phyloP scores from a whole-genome alignment of 1,139 yeast species.

The Lizanozyma gosingica region DNA sequence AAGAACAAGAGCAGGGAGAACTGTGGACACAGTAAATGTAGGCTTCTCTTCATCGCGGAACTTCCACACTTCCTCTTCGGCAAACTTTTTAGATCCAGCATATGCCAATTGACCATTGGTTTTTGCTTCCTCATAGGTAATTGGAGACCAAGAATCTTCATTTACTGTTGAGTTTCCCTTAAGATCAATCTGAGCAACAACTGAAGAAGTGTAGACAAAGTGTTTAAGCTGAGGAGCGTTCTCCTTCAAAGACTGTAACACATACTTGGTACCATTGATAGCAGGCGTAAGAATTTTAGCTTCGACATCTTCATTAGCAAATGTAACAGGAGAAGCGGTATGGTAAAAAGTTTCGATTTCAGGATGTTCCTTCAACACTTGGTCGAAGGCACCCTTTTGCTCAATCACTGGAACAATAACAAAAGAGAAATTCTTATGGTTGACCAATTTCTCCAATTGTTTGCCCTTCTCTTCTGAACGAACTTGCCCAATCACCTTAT shows the following conservation, averaged over 20 bases:
- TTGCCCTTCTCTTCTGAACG: too few relatives aligned
- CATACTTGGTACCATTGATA: slow-evolving; percentile 18
- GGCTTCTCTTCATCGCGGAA: slow-evolving; percentile 8
- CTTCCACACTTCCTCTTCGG: slow-evolving; percentile 10
- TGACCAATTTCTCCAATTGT: slow-evolving; percentile 16
- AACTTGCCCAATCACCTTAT: too few relatives aligned
- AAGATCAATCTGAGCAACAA: too few relatives aligned
- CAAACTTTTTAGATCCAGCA: slow-evolving; percentile 7
- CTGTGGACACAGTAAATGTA: slow-evolving; percentile 7
- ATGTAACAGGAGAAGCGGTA: slow-evolving; percentile 33
- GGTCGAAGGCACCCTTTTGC: slow-evolving; percentile 25
- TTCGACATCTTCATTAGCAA: too few relatives aligned
- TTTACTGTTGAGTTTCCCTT: too few relatives aligned
- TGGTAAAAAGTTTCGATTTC: slow-evolving; percentile 27
- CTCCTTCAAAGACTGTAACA: slow-evolving; percentile 14
- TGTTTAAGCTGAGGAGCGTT: slow-evolving; percentile 17
- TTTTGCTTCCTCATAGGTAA: too few relatives aligned
- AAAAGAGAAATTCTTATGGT: slow-evolving; percentile 14
- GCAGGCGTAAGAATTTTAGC: too few relatives aligned
- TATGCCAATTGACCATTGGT: too few relatives aligned
- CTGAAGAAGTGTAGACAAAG: slow-evolving; percentile 22
- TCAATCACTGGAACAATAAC: slow-evolving; percentile 26
- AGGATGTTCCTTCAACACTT: slow-evolving; percentile 15
- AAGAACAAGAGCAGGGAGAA: slow-evolving; percentile 16
- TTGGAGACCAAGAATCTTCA: too few relatives aligned